Evolutionary conservation across 345 rosid species (phyloP).

Genomic region (Citrus sp.): DNA sequence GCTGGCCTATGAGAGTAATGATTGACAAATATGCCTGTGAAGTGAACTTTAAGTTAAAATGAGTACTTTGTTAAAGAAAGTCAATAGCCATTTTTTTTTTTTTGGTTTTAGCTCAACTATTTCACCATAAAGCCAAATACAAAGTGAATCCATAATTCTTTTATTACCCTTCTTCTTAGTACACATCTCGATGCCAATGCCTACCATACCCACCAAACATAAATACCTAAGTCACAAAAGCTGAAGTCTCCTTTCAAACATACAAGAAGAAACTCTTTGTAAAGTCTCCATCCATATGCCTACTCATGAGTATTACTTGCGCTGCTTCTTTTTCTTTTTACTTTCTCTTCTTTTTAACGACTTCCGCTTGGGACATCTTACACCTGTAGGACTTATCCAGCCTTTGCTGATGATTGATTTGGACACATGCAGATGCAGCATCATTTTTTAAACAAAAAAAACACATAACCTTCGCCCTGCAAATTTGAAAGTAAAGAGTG

Average conservation of each 20-base stretch:
- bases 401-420: background rate
- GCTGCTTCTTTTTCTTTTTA: background rate
- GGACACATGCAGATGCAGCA: background rate
- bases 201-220: background rate
- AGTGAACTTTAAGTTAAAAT: slow-evolving; percentile 11
- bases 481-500: background rate
- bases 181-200: background rate
- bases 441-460: too few species aligned
- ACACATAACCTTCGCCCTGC: background rate
- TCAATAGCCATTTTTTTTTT: background rate
- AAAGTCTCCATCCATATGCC: background rate
- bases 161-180: background rate
- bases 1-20: background rate
- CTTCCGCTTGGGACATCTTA: background rate
- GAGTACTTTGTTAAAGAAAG: background rate
- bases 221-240: background rate
- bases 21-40: background rate
- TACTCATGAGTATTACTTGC: background rate
- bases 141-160: background rate
- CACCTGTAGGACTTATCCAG: background rate
- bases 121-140: background rate
- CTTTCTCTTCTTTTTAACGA: slow-evolving; percentile 8
- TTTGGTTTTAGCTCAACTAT: background rate
- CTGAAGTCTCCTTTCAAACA: background rate
- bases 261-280: background rate